Conservation (phyloP, 2,329 filamentous ascomycete genomes). For the Amauroascus niger region DNA sequence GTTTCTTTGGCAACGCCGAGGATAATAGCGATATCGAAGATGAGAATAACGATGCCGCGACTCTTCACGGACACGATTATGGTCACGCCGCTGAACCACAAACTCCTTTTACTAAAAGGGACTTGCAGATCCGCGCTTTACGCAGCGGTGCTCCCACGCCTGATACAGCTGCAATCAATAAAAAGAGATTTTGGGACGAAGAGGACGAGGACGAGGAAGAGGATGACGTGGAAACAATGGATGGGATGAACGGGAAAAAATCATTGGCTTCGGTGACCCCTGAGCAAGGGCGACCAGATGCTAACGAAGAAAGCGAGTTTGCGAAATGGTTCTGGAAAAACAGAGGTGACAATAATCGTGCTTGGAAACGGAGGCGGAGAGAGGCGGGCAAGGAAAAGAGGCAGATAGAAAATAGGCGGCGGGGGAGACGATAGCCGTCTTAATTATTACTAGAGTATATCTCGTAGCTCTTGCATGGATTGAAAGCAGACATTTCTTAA, state of each 20-base stretch:
- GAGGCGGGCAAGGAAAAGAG: constrained; percentile 52
- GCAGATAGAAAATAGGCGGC: constrained; percentile 49
- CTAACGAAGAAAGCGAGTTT: constrained; percentile 47
- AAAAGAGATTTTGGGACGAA: constrained; percentile 26
- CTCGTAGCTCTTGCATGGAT: too few relatives aligned
- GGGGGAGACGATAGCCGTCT: constrained; percentile 26
- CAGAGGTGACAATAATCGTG: constrained; percentile 42
- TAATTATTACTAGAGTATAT: too few relatives aligned
- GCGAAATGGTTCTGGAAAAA: constrained; percentile 52
- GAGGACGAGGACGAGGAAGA: constrained; percentile 18
- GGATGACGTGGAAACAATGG: constrained; percentile 9
- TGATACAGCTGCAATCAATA: constrained; percentile 68
- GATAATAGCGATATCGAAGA: constrained; percentile 44
- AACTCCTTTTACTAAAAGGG: constrained; percentile 73
- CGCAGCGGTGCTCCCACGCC: constrained; percentile 89
- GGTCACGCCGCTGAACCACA: constrained; percentile 45
- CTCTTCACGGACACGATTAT: not conserved
- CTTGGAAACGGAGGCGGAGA: constrained; percentile 46
- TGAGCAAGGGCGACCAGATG: constrained; percentile 20
- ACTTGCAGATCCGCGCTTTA: constrained; percentile 56
- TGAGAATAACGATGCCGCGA: constrained; percentile 28
- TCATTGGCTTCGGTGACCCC: constrained; percentile 15
- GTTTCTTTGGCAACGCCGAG: constrained; percentile 60
- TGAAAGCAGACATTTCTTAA: too few relatives aligned
- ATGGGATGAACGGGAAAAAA: constrained; percentile 17